Evolutionary conservation across 2,329 filamentous ascomycete species (phyloP), one percentile per base, ranked within the genome.

Genomic region (Grosmannia clavigera): DNA sequence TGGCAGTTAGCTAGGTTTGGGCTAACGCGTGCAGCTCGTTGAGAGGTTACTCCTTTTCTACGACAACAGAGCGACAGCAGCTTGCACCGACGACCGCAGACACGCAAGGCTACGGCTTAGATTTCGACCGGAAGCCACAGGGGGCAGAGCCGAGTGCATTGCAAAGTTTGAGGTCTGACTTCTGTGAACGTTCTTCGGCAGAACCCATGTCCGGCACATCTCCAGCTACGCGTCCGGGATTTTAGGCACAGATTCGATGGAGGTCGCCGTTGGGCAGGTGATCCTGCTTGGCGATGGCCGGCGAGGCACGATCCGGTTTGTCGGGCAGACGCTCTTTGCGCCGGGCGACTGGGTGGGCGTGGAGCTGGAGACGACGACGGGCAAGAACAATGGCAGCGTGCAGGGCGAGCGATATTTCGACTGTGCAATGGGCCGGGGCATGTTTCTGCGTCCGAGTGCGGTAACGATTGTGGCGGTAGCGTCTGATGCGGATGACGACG

Each of bases 321-420:
- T 90, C 62, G 94, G 94, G 68, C 76, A 81, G 60, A 90, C 92
- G 46, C 77, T 82, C 67, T 96, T 97, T 73, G 85, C 90, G 61
- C 76, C 80, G 6, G 92, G 92, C 64, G 84, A 88, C 63, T 97
- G 92, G 90, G 79, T 96, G 61, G 92, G 92, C 64, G 82, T 97
- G 62, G 92, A 96, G 76, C 82, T 97, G 60, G 84, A 90, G 58
- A 87, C 90, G 55, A 78, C 85, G 58, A 83, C 81, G 25, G 92
- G 94, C 38, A 97, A 97, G 77, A 97, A 97, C 68, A 90, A 97
- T 78, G 92, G 92, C 65, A 87, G 88, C 60, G 90, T 97, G 55
- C 83, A 92, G 71, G 92, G 90, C 63, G 82, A 90, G 69, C 80
- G 90, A 25, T 97, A 97, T 71, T 97, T 96, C 67, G 84, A 92